Conservation (phyloP, 2,329 filamentous ascomycete species). For the Eutypa lata region DNA sequence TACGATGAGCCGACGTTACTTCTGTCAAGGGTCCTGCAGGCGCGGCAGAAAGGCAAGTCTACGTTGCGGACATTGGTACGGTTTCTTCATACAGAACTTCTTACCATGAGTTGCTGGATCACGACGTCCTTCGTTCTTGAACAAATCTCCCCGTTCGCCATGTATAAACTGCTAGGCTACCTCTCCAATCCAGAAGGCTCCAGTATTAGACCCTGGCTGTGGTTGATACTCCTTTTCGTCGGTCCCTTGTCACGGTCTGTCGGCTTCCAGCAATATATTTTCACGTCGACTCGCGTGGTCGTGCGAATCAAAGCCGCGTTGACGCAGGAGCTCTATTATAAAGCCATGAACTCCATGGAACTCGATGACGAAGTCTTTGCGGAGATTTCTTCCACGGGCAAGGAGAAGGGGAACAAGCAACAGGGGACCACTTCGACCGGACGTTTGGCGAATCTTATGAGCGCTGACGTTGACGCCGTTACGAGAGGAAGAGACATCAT, state of each 20-base stretch:
- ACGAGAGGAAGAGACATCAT: constrained; percentile 50
- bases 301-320: constrained; percentile 55
- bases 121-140: constrained; percentile 39
- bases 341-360: constrained; percentile 53
- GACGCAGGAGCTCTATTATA: constrained; percentile 57
- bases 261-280: constrained; percentile 55
- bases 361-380: constrained; percentile 52
- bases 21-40: constrained; percentile 39
- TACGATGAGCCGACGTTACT: constrained; percentile 53
- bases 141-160: constrained; percentile 49
- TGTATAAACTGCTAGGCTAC: constrained; percentile 52
- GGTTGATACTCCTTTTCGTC: constrained; percentile 51
- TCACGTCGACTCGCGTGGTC: constrained; percentile 53
- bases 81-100: constrained; percentile 40
- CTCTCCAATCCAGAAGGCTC: constrained; percentile 43
- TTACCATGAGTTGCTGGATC: constrained; percentile 43
- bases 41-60: constrained; percentile 38
- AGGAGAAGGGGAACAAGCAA: constrained; percentile 24
- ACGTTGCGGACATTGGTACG: constrained; percentile 44
- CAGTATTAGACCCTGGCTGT: constrained; percentile 47
- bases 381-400: constrained; percentile 23
- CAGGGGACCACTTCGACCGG: constrained; percentile 43
- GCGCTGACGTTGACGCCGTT: constrained; percentile 55
- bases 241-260: constrained; percentile 48
- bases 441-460: constrained; percentile 54